A percentile compares a stretch with the other conserved stretches of the same genome.
Conservation (phyloP, 257 asterid species). For the Galeopsis tetrahit region DNA sequence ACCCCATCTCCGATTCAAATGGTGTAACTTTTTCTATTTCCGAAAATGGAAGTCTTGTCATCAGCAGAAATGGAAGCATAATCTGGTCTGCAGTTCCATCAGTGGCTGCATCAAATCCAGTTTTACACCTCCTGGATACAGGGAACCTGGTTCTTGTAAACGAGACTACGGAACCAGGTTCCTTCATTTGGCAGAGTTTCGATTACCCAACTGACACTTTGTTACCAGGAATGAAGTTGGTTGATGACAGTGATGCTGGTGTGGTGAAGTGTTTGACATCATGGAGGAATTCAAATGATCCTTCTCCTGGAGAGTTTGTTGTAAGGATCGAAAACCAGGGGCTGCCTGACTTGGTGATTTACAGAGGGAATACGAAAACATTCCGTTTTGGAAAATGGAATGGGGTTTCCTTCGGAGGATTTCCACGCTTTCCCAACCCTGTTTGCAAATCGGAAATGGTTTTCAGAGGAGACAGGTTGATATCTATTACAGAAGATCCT, state of each 20-base stretch:
- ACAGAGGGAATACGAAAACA: not conserved
- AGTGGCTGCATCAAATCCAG: constrained; percentile 6
- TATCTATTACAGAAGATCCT: not conserved
- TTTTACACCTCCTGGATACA: not conserved
- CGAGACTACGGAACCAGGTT: not conserved
- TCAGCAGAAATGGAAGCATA: not conserved
- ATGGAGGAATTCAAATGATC: constrained; percentile 44
- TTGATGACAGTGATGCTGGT: not conserved
- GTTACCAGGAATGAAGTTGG: constrained; percentile 35
- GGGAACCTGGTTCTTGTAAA: constrained; percentile 34
- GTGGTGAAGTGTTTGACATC: constrained; percentile 36
- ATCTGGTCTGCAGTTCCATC: constrained; percentile 36
- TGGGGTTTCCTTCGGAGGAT: constrained; percentile 35
- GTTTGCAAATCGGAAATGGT: not conserved
- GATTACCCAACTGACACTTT: constrained; percentile 25
- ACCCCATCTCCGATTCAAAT: constrained; percentile 25
- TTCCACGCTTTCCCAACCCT: not conserved
- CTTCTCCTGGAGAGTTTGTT: constrained; percentile 42
- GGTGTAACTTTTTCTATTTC: constrained; percentile 11
- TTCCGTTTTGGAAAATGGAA: constrained; percentile 45
- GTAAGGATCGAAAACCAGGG: constrained; percentile 27
- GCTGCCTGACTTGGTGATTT: constrained; percentile 30
- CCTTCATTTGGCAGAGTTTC: constrained; percentile 16
- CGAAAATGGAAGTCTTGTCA: constrained; percentile 16
- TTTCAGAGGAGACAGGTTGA: constrained; percentile 25